Base-by-base conservation (phyloP, 2,329 filamentous ascomycete genomes). In the Alternaria novae-zelandiae region DNA sequence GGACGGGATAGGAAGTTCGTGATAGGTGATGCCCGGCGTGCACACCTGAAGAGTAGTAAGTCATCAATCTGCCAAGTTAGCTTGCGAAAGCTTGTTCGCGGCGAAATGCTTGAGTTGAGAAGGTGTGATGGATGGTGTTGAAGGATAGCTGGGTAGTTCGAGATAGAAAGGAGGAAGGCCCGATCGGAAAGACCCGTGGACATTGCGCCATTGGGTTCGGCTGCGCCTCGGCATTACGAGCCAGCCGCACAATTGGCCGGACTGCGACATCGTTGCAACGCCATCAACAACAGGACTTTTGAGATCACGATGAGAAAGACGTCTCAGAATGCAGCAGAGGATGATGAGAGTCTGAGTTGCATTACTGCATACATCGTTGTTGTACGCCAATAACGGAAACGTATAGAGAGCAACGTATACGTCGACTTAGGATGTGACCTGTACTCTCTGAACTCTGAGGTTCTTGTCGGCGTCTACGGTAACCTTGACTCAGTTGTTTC, bases 1-100 rank as follows among this genome's bases (percentile, higher is more conserved):
- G 57, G 25, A 44, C 57, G 1, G 25, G 20, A 54, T 59, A 59
- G 47, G 57, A 44, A 54, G 47, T 59, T 53, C 13, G 57, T 21
- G 47, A 59, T 53, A 41, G 47, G 36, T 17, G 41, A 6, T 25
- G 25, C 23, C 36, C 47, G 32, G 13, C 7, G 44, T 21, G 11
- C 6, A 41, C 26, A 15, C 28, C 13, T 26, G 45, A 26, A 30
- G 32, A 4, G 23, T 50, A 13, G 13, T 8, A 32, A 32, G 47
- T 12, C 7, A 2, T 6, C 2, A 20, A 23, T 13, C 15, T 32
- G 49, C 49, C 49, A 51, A 51, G 28, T n/a, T 51, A 51, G 49
- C 49, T 51, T 36, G 17, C 15, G 17, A 21, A 51, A 51, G 49
- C 49, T 51, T 51, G 28, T 36, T 51, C 8, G 28, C 6, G 49